These are phyloP conservation scores for Plantago major DNA, from an alignment of 257 asterid genomes.

Conservation along the genomic window DNA sequence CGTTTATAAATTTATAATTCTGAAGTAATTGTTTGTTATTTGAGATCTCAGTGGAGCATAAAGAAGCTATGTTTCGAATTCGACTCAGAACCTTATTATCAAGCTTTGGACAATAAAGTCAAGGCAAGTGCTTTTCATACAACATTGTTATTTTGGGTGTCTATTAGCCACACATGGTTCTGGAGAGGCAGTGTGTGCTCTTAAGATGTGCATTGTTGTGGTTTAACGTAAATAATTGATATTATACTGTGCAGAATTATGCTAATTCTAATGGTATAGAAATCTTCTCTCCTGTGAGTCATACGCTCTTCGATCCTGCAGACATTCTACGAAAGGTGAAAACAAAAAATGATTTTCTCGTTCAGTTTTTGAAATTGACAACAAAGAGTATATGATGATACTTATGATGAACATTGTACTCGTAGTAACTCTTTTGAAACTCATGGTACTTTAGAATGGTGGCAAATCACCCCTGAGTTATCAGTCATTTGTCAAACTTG, in stretches of 20 bases:
- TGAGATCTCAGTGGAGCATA: conserved; percentile 70
- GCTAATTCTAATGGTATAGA: conserved; percentile 60
- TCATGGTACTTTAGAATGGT: conserved; percentile 54
- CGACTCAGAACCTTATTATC: conserved; percentile 91
- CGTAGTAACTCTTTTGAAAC: conserved; percentile 1
- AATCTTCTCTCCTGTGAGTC: conserved; percentile 84
- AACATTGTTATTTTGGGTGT: not conserved
- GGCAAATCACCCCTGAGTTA: conserved; percentile 83
- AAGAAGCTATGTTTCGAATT: conserved; percentile 82
- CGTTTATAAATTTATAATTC: too few relatives aligned
- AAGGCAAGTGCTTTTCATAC: conserved; percentile 33
- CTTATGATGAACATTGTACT: not conserved
- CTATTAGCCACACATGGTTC: not conserved
- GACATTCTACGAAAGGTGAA: conserved; percentile 82
- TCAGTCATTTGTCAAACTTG: conserved; percentile 82
- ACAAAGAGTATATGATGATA: not conserved
- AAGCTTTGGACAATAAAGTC: conserved; percentile 57
- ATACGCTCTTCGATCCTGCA: conserved; percentile 83
- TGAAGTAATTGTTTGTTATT: conserved; percentile 6
- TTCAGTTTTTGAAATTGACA: too few relatives aligned
- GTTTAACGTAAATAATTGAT: too few relatives aligned
- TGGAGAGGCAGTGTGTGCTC: too few relatives aligned
- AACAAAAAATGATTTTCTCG: too few relatives aligned
- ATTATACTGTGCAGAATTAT: conserved; percentile 42
- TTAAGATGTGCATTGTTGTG: too few relatives aligned